Evolutionary conservation across 2,329 filamentous ascomycete genomes (phyloP).

Genomic region (Pleomassaria siparia): DNA sequence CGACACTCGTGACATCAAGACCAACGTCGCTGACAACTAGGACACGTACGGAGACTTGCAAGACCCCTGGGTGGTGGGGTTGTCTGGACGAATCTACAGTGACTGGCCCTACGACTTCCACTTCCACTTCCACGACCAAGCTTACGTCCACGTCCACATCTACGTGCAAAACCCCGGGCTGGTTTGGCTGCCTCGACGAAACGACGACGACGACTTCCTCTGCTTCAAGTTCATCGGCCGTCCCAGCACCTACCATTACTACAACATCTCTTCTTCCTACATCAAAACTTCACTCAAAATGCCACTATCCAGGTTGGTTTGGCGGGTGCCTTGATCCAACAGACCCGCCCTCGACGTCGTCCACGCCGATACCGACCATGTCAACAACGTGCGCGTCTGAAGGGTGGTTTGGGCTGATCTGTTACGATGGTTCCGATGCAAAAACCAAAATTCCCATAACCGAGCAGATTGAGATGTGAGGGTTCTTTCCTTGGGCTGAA

Average conservation of each 20-base stretch:
- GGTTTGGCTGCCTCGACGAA: constrained; percentile 65
- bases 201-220: constrained; percentile 4
- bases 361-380: constrained; percentile 15
- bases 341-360: constrained; percentile 44
- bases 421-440: constrained; percentile 25
- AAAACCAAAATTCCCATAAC: constrained; percentile 11
- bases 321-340: constrained; percentile 54
- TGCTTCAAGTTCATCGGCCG: constrained; percentile 31
- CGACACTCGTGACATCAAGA: constrained; percentile 52
- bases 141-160: constrained; percentile 34
- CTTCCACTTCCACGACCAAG: constrained; percentile 41
- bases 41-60: constrained; percentile 80
- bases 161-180: constrained; percentile 59
- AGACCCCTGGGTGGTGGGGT: constrained; percentile 92
- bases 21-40: constrained; percentile 51
- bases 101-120: constrained; percentile 49
- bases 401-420: constrained; percentile 35
- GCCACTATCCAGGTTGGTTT: constrained; percentile 51
- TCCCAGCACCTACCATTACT: constrained; percentile 28
- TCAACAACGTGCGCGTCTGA: constrained; percentile 29
- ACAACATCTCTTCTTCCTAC: constrained; percentile 36
- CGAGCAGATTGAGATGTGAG: constrained; percentile 31
- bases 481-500: neutral
- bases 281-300: constrained; percentile 40
- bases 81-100: constrained; percentile 68